Conservation (phyloP, 2,329 filamentous ascomycete genomes). For the Coniochaeta ligniaria region DNA sequence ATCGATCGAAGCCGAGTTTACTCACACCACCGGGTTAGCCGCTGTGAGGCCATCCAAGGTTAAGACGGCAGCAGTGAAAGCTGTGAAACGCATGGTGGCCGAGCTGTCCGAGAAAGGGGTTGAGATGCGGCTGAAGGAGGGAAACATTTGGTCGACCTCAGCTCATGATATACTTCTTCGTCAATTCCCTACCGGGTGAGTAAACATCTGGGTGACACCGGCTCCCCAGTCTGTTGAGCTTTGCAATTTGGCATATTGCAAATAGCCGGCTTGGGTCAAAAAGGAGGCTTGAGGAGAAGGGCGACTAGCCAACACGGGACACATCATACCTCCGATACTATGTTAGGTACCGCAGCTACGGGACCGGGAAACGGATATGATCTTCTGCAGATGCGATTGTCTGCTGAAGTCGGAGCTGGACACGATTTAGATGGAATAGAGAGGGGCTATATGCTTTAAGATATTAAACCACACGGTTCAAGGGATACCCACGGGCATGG, state of each 20-base stretch:
- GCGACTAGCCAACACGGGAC: background rate
- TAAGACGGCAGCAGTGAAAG: background rate
- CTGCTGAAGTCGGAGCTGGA: background rate
- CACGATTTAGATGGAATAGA: background rate
- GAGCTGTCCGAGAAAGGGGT: background rate
- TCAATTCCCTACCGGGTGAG: background rate
- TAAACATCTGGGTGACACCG: background rate
- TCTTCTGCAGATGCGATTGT: background rate
- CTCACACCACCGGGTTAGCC: background rate
- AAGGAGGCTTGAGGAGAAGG: background rate
- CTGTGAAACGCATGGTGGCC: background rate
- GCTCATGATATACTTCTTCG: background rate
- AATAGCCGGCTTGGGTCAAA: constrained; percentile 1
- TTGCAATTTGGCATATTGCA: background rate
- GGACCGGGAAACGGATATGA: background rate
- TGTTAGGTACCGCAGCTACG: background rate
- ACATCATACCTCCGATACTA: background rate
- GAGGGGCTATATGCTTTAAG: background rate
- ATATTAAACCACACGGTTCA: background rate
- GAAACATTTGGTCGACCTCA: background rate
- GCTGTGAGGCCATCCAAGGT: background rate
- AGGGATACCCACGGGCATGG: background rate
- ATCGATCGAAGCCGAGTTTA: background rate
- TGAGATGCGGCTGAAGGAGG: background rate
- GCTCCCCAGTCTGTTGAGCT: background rate